Evolutionary conservation across 1,284 basidiomycete genomes (phyloP).

Genomic region (Schizopora paradoxa): DNA sequence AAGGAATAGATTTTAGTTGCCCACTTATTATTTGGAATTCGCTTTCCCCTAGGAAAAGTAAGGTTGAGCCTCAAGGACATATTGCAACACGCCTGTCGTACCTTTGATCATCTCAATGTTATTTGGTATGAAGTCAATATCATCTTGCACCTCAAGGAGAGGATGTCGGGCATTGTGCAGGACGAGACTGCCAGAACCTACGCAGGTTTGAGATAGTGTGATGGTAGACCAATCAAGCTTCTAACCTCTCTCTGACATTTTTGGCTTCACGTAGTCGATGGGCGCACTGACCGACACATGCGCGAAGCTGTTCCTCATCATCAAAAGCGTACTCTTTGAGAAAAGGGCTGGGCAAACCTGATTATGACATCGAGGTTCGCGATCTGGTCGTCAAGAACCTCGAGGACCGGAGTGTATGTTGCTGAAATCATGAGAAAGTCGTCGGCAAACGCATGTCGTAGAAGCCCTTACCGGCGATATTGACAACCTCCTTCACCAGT

Average conservation of each 20-base stretch:
- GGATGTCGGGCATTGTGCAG: constrained; percentile 88
- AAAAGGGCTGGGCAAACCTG: constrained; percentile 46
- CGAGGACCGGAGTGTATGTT: constrained; percentile 88
- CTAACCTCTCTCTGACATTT: constrained; percentile 64
- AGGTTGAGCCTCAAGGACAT: background rate
- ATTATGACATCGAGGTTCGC: constrained; percentile 91
- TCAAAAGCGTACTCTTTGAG: background rate
- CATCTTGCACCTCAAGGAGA: constrained; percentile 95
- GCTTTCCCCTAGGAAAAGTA: constrained; percentile 49
- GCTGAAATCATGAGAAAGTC: constrained; percentile 38
- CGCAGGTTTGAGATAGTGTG: constrained; percentile 3
- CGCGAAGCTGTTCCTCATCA: constrained; percentile 64
- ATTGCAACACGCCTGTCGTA: constrained; percentile 23
- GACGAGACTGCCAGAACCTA: constrained; percentile 74
- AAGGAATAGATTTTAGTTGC: constrained; percentile 21
- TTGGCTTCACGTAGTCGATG: constrained; percentile 83
- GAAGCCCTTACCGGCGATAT: constrained; percentile 72
- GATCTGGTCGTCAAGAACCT: constrained; percentile 81
- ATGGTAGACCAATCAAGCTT: constrained; percentile 4
- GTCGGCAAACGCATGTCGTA: background rate
- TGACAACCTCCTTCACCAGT: constrained; percentile 91
- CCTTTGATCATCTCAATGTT: constrained; percentile 88
- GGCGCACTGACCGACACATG: constrained; percentile 87
- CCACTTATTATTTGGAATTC: constrained; percentile 86
- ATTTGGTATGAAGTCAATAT: constrained; percentile 93